phyloP scores from a whole-genome alignment of 129 eudicot species.

The Flaveria sonorensis region DNA sequence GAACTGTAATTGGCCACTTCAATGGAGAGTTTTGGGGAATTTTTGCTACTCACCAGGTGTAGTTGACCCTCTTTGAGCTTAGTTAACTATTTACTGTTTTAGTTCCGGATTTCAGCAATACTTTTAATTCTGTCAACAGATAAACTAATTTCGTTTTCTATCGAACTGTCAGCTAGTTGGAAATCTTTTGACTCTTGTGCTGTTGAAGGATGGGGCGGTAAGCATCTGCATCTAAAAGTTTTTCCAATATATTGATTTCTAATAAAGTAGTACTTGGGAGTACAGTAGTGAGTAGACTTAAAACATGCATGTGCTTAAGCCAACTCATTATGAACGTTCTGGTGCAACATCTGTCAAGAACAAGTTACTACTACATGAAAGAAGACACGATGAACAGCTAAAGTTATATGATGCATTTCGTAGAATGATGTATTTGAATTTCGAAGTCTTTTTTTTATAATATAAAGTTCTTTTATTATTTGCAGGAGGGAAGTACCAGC shows the following conservation, averaged over 20 bases:
- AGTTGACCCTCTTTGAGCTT: conserved; percentile 5
- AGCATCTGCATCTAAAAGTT: conserved; percentile 24
- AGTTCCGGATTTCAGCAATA: not conserved
- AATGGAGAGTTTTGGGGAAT: conserved; percentile 96
- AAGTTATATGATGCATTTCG: conserved; percentile 12
- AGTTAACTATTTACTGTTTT: conserved; percentile 10
- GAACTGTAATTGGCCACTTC: conserved; percentile 79
- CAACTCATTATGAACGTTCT: conserved; percentile 1
- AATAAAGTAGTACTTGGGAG: not conserved
- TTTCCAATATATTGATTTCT: not conserved
- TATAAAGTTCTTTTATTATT: not conserved
- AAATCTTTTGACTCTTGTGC: conserved; percentile 76
- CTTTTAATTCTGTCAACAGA: not conserved
- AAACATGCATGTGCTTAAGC: conserved; percentile 2
- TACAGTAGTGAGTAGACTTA: not conserved
- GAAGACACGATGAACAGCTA: not conserved
- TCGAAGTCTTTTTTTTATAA: not conserved
- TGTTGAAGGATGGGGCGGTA: conserved; percentile 78
- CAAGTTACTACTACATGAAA: not conserved
- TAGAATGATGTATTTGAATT: conserved; percentile 7
- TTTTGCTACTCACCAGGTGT: conserved; percentile 89
- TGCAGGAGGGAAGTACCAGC: conserved; percentile 89
- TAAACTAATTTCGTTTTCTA: conserved; percentile 6
- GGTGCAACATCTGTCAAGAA: not conserved
- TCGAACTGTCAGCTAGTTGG: conserved; percentile 75